Evolutionary conservation across 1,139 yeast species (phyloP).

Genomic region (Suhomyces bribrorum): DNA sequence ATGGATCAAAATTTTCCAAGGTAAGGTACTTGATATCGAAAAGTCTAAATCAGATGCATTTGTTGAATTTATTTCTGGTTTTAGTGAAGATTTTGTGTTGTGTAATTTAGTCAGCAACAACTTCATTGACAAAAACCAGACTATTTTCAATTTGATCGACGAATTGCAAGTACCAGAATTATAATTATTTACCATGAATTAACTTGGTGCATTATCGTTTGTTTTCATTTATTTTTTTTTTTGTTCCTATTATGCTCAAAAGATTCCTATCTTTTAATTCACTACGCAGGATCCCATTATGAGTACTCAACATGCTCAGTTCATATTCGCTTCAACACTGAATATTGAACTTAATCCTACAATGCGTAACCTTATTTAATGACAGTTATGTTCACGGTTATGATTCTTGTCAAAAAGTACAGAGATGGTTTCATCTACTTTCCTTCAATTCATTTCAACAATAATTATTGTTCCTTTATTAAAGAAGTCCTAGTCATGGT

Average conservation of each 20-base stretch:
- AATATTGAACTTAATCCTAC: conserved; percentile 9
- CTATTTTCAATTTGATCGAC: conserved; percentile 46
- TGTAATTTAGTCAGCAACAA: conserved; percentile 93
- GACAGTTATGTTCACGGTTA: conserved; percentile 19
- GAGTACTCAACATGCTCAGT: conserved; percentile 33
- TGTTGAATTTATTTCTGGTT: conserved; percentile 44
- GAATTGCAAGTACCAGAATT: conserved; percentile 26
- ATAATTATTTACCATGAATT: conserved; percentile 3
- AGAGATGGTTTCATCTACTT: conserved; percentile 8
- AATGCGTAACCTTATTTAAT: conserved; percentile 18
- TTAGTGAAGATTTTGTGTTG: conserved; percentile 66
- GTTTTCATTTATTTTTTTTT: conserved; percentile 5
- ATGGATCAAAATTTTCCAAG: conserved; percentile 64
- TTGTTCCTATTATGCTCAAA: conserved; percentile 2
- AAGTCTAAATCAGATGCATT: conserved; percentile 29
- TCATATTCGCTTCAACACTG: conserved; percentile 18
- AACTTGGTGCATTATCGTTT: conserved; percentile 1
- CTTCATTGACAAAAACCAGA: conserved; percentile 53
- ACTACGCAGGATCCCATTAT: conserved; percentile 26
- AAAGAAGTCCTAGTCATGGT: conserved; percentile 11
- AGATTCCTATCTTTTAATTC: conserved; percentile 18
- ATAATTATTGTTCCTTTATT: conserved; percentile 14
- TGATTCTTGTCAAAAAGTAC: conserved; percentile 15
- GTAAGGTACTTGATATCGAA: conserved; percentile 41
- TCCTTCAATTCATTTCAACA: conserved; percentile 30